Evolutionary conservation across 176 grass and related monocot genomes (phyloP).

Genomic region (Triticum turgidum): DNA sequence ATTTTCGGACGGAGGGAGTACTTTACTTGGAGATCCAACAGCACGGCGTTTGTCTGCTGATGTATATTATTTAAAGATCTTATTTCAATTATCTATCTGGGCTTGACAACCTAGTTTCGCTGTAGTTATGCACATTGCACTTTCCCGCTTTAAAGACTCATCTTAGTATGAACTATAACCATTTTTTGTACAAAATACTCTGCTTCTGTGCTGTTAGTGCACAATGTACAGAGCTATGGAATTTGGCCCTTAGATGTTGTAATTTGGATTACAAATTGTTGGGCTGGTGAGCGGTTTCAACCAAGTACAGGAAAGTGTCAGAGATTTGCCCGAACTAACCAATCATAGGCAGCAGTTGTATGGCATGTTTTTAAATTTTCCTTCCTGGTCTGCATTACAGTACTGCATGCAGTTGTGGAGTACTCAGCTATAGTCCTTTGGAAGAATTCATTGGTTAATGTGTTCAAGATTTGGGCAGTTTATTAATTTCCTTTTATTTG

Average conservation of each 20-base stretch:
- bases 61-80: neutral
- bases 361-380: neutral
- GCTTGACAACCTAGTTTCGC: neutral
- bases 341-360: neutral
- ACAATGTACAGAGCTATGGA: neutral
- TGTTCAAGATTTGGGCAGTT: neutral
- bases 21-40: neutral
- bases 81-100: neutral
- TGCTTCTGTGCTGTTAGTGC: neutral
- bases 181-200: neutral
- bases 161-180: neutral
- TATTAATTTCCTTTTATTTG: neutral
- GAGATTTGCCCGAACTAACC: neutral
- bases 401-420: neutral
- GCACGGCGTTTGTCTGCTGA: neutral
- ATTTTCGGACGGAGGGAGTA: too few relatives aligned
- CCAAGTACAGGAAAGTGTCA: neutral
- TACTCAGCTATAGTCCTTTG: neutral
- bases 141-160: neutral
- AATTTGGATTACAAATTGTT: neutral
- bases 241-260: neutral
- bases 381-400: neutral
- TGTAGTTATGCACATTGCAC: neutral
- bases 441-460: conserved; percentile 6
- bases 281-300: neutral